Percentiles rank a stretch among this genome's conserved stretches.
Conservation (phyloP, 176 grass and related monocot genomes). For the Leersia perrieri region DNA sequence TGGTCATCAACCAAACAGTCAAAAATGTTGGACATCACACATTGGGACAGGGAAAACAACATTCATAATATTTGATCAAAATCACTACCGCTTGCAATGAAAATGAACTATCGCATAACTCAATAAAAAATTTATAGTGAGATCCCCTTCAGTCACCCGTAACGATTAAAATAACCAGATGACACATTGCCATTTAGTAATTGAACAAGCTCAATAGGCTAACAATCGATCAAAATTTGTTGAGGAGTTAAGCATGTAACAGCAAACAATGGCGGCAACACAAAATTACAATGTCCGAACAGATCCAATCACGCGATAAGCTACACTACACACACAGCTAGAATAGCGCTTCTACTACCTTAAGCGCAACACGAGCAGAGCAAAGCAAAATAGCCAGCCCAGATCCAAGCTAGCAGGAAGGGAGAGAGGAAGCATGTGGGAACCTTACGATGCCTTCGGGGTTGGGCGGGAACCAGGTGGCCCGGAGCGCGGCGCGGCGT, state of each 20-base stretch:
- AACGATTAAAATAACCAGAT: not conserved
- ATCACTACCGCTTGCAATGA: not conserved
- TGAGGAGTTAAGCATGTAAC: constrained; percentile 8
- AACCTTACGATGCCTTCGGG: constrained; percentile 82
- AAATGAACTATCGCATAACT: not conserved
- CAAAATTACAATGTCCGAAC: not conserved
- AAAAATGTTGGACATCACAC: not conserved
- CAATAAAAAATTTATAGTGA: not conserved
- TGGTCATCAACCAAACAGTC: not conserved
- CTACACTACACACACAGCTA: not conserved
- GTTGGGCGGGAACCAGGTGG: constrained; percentile 87
- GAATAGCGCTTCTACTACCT: not conserved
- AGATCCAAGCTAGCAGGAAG: constrained; percentile 33
- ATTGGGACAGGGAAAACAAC: not conserved
- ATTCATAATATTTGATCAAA: not conserved
- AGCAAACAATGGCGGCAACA: not conserved
- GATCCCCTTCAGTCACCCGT: not conserved
- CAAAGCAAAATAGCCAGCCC: constrained; percentile 14
- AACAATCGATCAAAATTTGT: not conserved
- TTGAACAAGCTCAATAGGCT: not conserved
- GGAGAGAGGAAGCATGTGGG: constrained; percentile 29
- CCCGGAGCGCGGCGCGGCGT: constrained; percentile 59
- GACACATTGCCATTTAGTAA: not conserved
- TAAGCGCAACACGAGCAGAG: constrained; percentile 10
- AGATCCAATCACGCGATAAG: constrained; percentile 9